Evolutionary conservation across 164 flowering plant species (phyloP).

Genomic region (Chimonanthus salicifolius): DNA sequence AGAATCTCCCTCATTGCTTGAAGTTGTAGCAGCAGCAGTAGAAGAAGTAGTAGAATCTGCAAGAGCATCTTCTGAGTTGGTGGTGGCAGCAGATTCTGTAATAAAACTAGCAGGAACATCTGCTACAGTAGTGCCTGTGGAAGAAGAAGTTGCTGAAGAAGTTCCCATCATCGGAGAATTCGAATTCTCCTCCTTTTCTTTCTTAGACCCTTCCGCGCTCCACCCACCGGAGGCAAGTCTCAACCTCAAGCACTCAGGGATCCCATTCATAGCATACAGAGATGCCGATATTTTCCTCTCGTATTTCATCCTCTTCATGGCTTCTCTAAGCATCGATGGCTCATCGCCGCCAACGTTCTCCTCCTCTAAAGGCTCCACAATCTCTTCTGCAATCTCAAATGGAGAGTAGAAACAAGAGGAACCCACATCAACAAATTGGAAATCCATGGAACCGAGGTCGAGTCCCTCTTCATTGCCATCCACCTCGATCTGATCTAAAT

Average conservation of each 20-base stretch:
- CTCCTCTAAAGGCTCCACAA: constrained; percentile 24
- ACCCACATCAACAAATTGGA: constrained; percentile 29
- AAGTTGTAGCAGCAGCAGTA: not conserved
- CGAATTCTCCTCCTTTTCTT: constrained; percentile 4
- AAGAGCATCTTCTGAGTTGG: not conserved
- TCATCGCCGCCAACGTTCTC: constrained; percentile 26
- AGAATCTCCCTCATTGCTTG: constrained; percentile 30
- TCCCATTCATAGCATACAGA: constrained; percentile 61
- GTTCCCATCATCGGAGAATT: constrained; percentile 8
- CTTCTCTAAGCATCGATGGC: constrained; percentile 24
- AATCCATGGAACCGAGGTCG: constrained; percentile 28
- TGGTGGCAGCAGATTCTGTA: not conserved
- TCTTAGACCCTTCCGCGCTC: constrained; percentile 1
- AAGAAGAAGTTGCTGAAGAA: constrained; percentile 10
- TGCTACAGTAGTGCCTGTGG: not conserved
- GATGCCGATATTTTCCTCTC: constrained; percentile 69
- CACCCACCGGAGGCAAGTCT: constrained; percentile 15
- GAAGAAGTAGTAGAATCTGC: not conserved
- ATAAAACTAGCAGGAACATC: not conserved
- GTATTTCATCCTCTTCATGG: constrained; percentile 55
- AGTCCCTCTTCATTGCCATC: constrained; percentile 9
- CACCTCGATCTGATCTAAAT: constrained; percentile 1
- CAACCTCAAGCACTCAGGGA: constrained; percentile 52
- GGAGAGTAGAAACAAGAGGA: constrained; percentile 24
- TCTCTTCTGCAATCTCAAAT: constrained; percentile 36